Percentiles rank a stretch among this genome's conserved stretches.
phyloP scores from a whole-genome alignment of 23 red algal species.

The Pyropia yezoensis region DNA sequence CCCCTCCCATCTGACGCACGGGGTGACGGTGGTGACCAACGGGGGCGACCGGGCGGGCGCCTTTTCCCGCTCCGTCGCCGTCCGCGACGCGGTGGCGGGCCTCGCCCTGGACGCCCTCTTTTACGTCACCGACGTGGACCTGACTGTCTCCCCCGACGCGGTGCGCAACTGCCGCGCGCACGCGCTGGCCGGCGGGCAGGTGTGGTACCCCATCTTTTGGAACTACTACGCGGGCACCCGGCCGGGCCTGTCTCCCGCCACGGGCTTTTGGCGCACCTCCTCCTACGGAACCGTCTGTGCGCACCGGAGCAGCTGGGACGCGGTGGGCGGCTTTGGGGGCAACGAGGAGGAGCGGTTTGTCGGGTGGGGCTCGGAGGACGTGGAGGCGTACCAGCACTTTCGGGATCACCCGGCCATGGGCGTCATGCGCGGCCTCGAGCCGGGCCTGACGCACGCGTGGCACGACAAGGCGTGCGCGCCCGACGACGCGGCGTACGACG shows the following conservation, averaged over 20 bases:
- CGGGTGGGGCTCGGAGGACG: constrained; percentile 66
- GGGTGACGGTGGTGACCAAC: background rate
- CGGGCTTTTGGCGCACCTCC: constrained; percentile 42
- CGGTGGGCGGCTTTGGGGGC: constrained; percentile 49
- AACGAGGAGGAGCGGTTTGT: constrained; percentile 38
- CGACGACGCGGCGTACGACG: constrained; percentile 35
- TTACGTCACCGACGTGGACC: constrained; percentile 37
- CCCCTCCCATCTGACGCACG: too few species aligned
- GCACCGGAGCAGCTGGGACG: constrained; percentile 31
- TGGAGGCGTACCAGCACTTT: constrained; percentile 36
- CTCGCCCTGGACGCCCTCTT: constrained; percentile 36
- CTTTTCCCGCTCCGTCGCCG: constrained; percentile 49
- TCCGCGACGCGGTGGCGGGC: constrained; percentile 29
- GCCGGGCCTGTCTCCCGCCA: constrained; percentile 29
- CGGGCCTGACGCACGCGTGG: constrained; percentile 41
- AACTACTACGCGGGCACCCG: constrained; percentile 15
- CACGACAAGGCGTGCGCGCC: constrained; percentile 34
- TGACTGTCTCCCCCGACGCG: constrained; percentile 24
- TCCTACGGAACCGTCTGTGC: constrained; percentile 44
- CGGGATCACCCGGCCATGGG: too few species aligned
- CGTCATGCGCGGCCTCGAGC: constrained; percentile 43
- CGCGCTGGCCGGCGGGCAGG: constrained; percentile 33
- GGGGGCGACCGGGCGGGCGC: constrained; percentile 17
- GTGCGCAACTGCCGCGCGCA: constrained; percentile 45
- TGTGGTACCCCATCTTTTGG: constrained; percentile 57